A percentile compares a stretch with the other conserved stretches of the same genome.
Conservation (phyloP, 441 rosid genomes). For the Bruguiera hainesii region DNA sequence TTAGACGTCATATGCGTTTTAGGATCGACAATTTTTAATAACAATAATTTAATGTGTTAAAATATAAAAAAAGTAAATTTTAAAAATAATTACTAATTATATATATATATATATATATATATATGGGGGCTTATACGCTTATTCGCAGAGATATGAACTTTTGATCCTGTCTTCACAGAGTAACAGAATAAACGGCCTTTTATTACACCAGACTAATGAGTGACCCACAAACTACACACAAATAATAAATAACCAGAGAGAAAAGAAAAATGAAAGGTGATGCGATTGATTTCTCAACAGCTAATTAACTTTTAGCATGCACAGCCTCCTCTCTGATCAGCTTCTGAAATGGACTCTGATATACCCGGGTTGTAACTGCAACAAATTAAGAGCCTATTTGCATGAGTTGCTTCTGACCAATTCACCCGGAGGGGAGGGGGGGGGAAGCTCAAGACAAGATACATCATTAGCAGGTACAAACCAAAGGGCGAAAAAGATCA, state of each 20-base stretch:
- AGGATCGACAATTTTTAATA: too few species aligned
- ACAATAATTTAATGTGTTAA: too few species aligned
- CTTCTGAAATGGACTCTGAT: conserved; percentile 68
- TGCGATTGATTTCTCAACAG: conserved; percentile 5
- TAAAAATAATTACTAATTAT: too few species aligned
- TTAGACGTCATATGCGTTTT: too few species aligned
- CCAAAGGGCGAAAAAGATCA: neutral
- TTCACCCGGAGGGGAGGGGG: too few species aligned
- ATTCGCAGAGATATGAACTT: too few species aligned
- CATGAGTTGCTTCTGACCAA: neutral
- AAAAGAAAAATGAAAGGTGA: neutral
- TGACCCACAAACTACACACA: neutral
- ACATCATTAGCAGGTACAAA: neutral
- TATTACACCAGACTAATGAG: neutral
- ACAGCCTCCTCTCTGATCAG: conserved; percentile 81
- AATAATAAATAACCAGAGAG: conserved; percentile 17
- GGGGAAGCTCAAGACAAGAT: too few species aligned
- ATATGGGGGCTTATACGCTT: too few species aligned
- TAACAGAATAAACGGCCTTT: neutral
- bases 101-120: too few species aligned
- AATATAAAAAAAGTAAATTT: too few species aligned
- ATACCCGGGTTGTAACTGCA: conserved; percentile 80
- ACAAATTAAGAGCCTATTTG: neutral
- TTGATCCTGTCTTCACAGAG: too few species aligned
- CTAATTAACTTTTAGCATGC: conserved; percentile 46